These are phyloP conservation scores for Salvia rosmarinus DNA, from an alignment of 257 asterid species.

Conservation along the genomic window DNA sequence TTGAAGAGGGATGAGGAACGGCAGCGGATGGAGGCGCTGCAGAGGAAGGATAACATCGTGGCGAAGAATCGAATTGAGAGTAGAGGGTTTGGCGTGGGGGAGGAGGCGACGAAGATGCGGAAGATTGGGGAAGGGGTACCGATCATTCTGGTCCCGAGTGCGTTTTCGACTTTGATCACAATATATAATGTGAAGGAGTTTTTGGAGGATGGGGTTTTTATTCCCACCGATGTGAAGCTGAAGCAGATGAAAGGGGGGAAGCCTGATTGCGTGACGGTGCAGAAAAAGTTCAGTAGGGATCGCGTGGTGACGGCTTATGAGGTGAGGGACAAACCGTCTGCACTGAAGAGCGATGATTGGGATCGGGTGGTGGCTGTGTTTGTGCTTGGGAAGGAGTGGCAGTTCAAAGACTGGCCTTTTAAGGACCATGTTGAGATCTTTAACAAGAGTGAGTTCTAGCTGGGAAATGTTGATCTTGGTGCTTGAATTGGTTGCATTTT, in stretches of 20 bases:
- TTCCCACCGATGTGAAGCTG: conserved; percentile 86
- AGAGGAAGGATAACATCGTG: conserved; percentile 89
- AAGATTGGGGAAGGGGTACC: conserved; percentile 98
- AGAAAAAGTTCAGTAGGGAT: conserved; percentile 97
- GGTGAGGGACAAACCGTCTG: conserved; percentile 97
- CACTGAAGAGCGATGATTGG: conserved; percentile 90
- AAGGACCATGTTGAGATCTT: conserved; percentile 95
- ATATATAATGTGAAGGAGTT: conserved; percentile 95
- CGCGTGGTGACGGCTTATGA: conserved; percentile 93
- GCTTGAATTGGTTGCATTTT: conserved; percentile 21
- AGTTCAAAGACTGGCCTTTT: conserved; percentile 98
- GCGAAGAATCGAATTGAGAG: conserved; percentile 91
- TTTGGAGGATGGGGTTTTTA: conserved; percentile 91
- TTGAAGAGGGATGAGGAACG: conserved; percentile 83
- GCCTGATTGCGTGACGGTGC: conserved; percentile 98
- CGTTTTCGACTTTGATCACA: conserved; percentile 86
- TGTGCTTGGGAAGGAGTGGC: conserved; percentile 99
- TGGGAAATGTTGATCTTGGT: background rate
- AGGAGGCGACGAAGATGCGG: conserved; percentile 72
- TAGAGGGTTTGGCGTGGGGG: conserved; percentile 68
- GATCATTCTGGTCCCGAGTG: conserved; percentile 91
- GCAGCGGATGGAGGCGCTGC: conserved; percentile 68
- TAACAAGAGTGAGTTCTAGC: conserved; percentile 70
- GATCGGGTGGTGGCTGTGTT: conserved; percentile 97
- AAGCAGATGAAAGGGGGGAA: conserved; percentile 83